Evolutionary conservation across 2,329 filamentous ascomycete species (phyloP).

Genomic region (Apiospora rasikravindrae): DNA sequence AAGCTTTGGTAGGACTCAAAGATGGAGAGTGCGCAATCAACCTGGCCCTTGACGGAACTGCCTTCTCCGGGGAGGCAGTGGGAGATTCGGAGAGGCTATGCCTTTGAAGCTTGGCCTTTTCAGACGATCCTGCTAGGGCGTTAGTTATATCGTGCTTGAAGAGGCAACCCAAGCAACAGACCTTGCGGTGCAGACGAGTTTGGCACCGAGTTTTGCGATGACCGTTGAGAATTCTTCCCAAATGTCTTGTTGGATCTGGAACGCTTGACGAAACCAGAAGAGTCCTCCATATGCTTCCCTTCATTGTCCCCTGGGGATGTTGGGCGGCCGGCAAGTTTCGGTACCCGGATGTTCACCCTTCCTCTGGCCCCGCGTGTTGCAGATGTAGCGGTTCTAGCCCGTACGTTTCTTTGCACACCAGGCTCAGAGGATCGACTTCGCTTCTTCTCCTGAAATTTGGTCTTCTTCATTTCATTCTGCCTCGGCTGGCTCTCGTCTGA

Average conservation of each 20-base stretch:
- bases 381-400: constrained; percentile 24
- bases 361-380: not conserved
- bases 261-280: not conserved
- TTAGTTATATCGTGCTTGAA: not conserved
- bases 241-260: constrained; percentile 5
- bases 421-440: not conserved
- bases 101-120: not conserved
- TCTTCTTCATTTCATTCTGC: not conserved
- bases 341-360: not conserved
- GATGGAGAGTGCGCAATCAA: not conserved
- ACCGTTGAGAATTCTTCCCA: constrained; percentile 25
- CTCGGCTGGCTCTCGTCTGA: not conserved
- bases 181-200: constrained; percentile 26
- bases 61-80: not conserved
- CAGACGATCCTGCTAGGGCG: not conserved
- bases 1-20: not conserved
- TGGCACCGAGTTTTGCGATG: constrained; percentile 26
- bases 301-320: not conserved
- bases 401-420: not conserved
- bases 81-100: not conserved
- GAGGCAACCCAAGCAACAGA: constrained; percentile 22
- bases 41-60: not conserved
- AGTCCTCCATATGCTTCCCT: not conserved
- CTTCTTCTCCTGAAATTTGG: not conserved
- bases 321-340: not conserved